Conservation (phyloP, 2,329 filamentous ascomycete genomes). For the Xylariaceae sp. region DNA sequence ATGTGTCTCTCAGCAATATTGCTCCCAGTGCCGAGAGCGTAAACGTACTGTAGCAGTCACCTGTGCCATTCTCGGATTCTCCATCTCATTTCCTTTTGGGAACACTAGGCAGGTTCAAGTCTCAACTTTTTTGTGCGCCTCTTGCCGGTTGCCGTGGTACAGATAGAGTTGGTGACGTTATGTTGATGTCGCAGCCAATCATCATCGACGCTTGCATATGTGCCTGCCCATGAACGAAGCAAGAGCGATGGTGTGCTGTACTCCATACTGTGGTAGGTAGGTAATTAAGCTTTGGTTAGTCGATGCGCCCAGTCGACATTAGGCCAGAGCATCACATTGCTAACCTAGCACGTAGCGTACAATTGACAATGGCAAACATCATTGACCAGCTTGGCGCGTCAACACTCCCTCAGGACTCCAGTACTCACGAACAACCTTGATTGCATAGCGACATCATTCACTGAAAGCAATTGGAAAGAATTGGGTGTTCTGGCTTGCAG, state of each 20-base stretch:
- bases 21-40: too few relatives aligned
- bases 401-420: slow-evolving; percentile 15
- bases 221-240: background rate
- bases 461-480: slow-evolving; percentile 12
- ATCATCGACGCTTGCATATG: slow-evolving; percentile 3
- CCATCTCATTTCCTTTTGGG: too few relatives aligned
- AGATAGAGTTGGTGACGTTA: slow-evolving; percentile 10
- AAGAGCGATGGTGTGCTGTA: too few relatives aligned
- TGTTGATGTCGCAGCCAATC: slow-evolving; percentile 10
- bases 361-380: slow-evolving; percentile 2
- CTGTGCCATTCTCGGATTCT: too few relatives aligned
- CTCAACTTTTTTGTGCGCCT: slow-evolving; percentile 4
- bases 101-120: too few relatives aligned
- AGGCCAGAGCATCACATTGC: too few relatives aligned
- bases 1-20: too few relatives aligned
- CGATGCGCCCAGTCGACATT: background rate
- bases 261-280: background rate
- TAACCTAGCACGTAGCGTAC: too few relatives aligned
- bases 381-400: background rate
- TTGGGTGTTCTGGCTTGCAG: background rate
- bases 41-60: too few relatives aligned
- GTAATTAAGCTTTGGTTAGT: background rate
- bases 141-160: slow-evolving; percentile 6
- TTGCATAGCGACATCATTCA: background rate
- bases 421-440: slow-evolving; percentile 5